Evolutionary conservation across 2,329 filamentous ascomycete genomes (phyloP).

Genomic region (Xylogone sp.): DNA sequence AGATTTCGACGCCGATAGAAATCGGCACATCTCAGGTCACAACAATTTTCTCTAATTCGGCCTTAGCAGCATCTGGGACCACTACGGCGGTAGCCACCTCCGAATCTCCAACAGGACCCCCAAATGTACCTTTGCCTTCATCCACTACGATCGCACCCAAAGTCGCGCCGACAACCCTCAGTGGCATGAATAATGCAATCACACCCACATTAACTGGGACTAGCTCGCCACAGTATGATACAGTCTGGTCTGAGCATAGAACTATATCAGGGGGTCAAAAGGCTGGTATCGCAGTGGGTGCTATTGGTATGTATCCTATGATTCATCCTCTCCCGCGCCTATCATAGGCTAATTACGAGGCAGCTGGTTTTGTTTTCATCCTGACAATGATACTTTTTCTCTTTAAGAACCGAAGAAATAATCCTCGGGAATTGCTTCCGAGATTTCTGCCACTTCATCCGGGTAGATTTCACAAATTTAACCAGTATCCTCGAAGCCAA

Average conservation of each 20-base stretch:
- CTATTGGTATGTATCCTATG: constrained; percentile 4
- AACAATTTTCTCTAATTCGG: no score
- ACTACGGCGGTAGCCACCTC: no score
- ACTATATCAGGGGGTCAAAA: constrained; percentile 1
- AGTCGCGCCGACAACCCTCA: no score
- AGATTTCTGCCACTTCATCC: neutral
- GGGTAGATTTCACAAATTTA: neutral
- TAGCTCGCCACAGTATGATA: neutral
- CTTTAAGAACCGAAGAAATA: neutral
- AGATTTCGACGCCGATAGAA: neutral
- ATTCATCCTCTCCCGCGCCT: neutral
- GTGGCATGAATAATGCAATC: neutral
- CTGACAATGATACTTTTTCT: constrained; percentile 4
- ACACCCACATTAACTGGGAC: neutral
- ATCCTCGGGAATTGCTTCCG: neutral
- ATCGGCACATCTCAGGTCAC: no score
- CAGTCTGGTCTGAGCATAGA: neutral
- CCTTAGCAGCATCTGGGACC: no score
- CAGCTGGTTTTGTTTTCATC: constrained; percentile 6
- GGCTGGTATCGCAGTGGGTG: constrained; percentile 5
- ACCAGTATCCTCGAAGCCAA: constrained; percentile 1
- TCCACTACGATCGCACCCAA: no score
- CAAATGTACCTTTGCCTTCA: no score
- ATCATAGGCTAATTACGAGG: constrained; percentile 6
- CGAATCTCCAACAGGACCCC: no score